Evolutionary conservation across 306 rosid species (phyloP), one percentile per base, ranked within the genome.

Genomic region (Prunus campanulata): DNA sequence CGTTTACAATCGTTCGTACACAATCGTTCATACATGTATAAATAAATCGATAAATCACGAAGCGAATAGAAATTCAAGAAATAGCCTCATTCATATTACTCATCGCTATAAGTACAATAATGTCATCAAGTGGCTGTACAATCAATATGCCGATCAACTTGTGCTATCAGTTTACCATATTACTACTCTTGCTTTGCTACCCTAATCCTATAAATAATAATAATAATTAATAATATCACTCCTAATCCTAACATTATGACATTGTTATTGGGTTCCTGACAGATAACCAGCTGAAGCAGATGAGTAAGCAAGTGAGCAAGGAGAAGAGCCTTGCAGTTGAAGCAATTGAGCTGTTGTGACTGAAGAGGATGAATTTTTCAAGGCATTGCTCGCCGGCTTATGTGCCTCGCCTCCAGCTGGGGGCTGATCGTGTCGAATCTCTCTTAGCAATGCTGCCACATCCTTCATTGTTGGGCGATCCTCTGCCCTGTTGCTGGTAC

Each of bases 401-500:
- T 78, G 87, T 32, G 85, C 71, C 74, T 87, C 92, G 64, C 79
- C 39, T 14, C 88, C 91, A 3, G 62, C 11, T 1, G 86, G 39
- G 42, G 86, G 65, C 3, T 54, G 75, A 24, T 95, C 97, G 0
- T 86, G 96, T 62, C 81, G 81, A 63, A 94, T 88, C 77, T 87
- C 95, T 66, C 87, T 86, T 72, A 94, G 79, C 82, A 94, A 86
- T 52, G 90, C 98, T 0, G 93, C 95, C 2, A 91, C 97, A 29
- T 92, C 98, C 76, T 94, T 94, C 98, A 94, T 94, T 15, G 90
- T 90, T 3, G 98, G 98, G 3, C 98, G 93, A 71, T 94, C 95
- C 0, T 90, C 88, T 1, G 92, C 91, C 2, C 97, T 89, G 29
- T 86, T 84, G 74, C 91, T 90, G 0, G 95, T 89, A 44, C 98